Evolutionary conservation across 768 basidiomycete genomes (phyloP), one percentile per base, ranked within the genome.

Genomic region (Pholiota molesta): DNA sequence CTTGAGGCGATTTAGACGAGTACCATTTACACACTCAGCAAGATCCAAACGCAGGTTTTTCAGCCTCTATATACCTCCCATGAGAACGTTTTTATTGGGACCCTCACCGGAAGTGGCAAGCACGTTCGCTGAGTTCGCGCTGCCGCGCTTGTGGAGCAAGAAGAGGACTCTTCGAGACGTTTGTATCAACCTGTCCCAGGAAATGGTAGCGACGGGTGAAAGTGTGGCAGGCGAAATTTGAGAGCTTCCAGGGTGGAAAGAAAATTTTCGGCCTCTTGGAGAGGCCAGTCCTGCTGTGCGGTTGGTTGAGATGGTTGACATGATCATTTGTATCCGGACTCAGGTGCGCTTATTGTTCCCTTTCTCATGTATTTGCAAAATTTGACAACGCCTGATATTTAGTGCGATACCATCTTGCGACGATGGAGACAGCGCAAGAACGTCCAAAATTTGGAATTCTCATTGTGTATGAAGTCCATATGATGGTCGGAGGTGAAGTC

Each of bases 31-130:
- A 88, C 86, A 0, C 99, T 98, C 83, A 99, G 99, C 85, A 99
- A 98, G 76, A 98, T 99, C 63, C 97, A 99, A 72, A 99, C 95
- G 0, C 96, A 98, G n/a, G n/a, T n/a, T n/a, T n/a, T n/a, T n/a
- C n/a, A n/a, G n/a, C n/a, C n/a, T n/a, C n/a, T n/a, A n/a, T n/a
- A n/a, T n/a, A n/a, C n/a, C n/a, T n/a, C n/a, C n/a, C n/a, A n/a
- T 69, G 97, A 99, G 70, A 99, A 97, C 68, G 90, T 97, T 42
- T 96, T 99, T 71, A 88, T 99, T 60, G 96, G 95, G 21, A 97
- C 97, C 0, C 97, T 97, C 0, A 95, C 97, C 0, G 97, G 97
- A 23, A 94, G 92, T 55, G 97, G 97, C 14, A 99, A 99, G 82
- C n/a, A 99, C 97, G 0, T 90, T 99, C 44, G 97, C 95, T 0